A percentile compares a stretch with the other conserved stretches of the same genome.
Conservation (phyloP, 1,284 basidiomycete genomes). For the Ganoderma boninense region DNA sequence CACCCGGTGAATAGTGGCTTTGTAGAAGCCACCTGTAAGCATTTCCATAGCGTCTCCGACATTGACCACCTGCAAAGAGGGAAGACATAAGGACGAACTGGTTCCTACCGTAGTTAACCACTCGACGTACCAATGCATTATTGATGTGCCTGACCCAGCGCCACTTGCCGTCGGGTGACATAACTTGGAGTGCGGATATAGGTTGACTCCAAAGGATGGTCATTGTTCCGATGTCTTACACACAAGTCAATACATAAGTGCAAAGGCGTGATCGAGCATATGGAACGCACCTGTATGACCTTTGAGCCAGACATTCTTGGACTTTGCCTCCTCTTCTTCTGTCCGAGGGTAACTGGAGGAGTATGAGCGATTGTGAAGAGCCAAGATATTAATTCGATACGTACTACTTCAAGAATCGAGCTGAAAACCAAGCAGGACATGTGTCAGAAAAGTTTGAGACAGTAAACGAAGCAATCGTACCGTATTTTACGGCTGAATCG, state of each 20-base stretch:
- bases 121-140: constrained; percentile 57
- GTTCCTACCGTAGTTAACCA: not conserved
- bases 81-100: constrained; percentile 42
- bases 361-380: not conserved
- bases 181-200: constrained; percentile 65
- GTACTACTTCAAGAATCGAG: constrained; percentile 48
- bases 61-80: not conserved
- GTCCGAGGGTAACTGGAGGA: constrained; percentile 41
- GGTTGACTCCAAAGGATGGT: constrained; percentile 69
- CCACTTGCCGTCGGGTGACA: constrained; percentile 60
- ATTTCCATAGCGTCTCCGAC: constrained; percentile 52
- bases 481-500: constrained; percentile 38
- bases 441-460: not conserved
- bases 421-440: constrained; percentile 14
- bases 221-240: constrained; percentile 59
- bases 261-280: not conserved
- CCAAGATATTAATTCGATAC: constrained; percentile 12
- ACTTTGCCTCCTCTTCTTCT: constrained; percentile 58
- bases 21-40: constrained; percentile 54
- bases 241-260: not conserved
- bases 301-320: constrained; percentile 66
- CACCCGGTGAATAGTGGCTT: constrained; percentile 53
- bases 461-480: constrained; percentile 28
- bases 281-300: constrained; percentile 40
- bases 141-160: constrained; percentile 66